These are phyloP conservation scores for Aspergillus affinis DNA, from an alignment of 495 filamentous ascomycete species.

Conservation along the genomic window DNA sequence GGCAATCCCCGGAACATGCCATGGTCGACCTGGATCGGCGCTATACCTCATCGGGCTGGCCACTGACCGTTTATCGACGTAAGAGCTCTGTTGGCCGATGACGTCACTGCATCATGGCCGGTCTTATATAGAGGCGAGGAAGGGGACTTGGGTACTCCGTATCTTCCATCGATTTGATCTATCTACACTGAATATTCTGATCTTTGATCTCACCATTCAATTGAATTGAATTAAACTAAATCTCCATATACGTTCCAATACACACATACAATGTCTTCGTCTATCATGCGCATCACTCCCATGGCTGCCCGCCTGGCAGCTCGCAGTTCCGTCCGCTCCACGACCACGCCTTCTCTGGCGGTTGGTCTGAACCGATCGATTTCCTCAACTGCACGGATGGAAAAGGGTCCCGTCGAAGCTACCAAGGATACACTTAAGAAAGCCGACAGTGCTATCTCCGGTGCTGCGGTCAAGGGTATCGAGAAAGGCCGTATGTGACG, in stretches of 20 bases:
- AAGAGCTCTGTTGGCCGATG: slow-evolving; percentile 19
- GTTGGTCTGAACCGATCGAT: slow-evolving; percentile 27
- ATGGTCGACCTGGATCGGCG: neutral
- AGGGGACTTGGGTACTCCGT: neutral
- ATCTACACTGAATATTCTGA: too few relatives aligned
- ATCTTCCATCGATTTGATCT: neutral
- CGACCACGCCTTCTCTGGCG: slow-evolving; percentile 14
- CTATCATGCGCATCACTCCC: slow-evolving; percentile 21
- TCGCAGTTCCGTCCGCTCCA: slow-evolving; percentile 6
- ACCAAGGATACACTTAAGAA: slow-evolving; percentile 58
- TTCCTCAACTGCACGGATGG: slow-evolving; percentile 28
- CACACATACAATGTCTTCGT: slow-evolving; percentile 28
- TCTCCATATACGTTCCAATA: neutral
- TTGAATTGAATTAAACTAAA: too few relatives aligned
- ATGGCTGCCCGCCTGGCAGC: slow-evolving; percentile 23
- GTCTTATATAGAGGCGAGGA: neutral
- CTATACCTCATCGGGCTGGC: slow-evolving; percentile 13
- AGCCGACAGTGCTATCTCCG: slow-evolving; percentile 53
- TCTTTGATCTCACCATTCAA: neutral
- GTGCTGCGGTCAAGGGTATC: slow-evolving; percentile 60
- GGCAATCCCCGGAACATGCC: neutral
- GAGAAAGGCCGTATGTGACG: slow-evolving; percentile 53
- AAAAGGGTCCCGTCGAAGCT: slow-evolving; percentile 44
- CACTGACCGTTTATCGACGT: slow-evolving; percentile 32
- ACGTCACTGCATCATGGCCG: neutral